These are phyloP conservation scores for Boletus vinaceobasis DNA, from an alignment of 768 basidiomycete species.

Conservation along the genomic window DNA sequence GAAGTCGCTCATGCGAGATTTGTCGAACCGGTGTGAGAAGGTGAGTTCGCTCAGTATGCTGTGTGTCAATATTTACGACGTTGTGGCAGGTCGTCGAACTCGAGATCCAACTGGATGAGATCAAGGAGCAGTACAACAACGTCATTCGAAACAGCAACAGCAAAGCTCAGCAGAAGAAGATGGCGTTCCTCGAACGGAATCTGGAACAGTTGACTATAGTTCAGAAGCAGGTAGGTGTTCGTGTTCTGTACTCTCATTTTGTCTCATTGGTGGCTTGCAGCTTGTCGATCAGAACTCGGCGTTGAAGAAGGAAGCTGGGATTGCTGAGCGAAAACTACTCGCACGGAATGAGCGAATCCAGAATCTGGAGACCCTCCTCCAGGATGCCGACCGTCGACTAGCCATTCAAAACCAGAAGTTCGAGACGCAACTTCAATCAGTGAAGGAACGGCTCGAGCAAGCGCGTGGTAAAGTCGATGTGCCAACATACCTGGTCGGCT, in stretches of 20 bases:
- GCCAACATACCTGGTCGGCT: conserved; percentile 10
- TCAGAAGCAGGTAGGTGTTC: conserved; percentile 81
- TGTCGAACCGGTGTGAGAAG: conserved; percentile 99
- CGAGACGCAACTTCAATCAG: conserved; percentile 86
- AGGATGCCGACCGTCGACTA: conserved; percentile 90
- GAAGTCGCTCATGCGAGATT: conserved; percentile 96
- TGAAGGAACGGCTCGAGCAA: conserved; percentile 89
- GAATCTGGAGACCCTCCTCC: conserved; percentile 88
- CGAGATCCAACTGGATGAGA: conserved; percentile 97
- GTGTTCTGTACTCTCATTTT: neutral
- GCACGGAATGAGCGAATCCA: conserved; percentile 98
- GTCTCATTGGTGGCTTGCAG: conserved; percentile 40
- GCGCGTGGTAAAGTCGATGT: conserved; percentile 67
- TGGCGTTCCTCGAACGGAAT: conserved; percentile 97
- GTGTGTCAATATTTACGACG: conserved; percentile 8
- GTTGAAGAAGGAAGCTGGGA: conserved; percentile 95
- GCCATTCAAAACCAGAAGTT: conserved; percentile 95
- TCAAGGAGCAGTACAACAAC: conserved; percentile 98
- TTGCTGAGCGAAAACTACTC: conserved; percentile 93
- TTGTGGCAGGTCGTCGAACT: conserved; percentile 86
- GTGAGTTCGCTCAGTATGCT: conserved; percentile 39
- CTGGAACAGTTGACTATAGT: conserved; percentile 92
- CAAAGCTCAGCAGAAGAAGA: conserved; percentile 98
- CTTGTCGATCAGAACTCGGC: conserved; percentile 98
- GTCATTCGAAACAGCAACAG: conserved; percentile 98